Percentiles rank a stretch among this genome's conserved stretches.
phyloP scores from a whole-genome alignment of 192 early-diverging fungal species.

The Coemansia sp. region DNA sequence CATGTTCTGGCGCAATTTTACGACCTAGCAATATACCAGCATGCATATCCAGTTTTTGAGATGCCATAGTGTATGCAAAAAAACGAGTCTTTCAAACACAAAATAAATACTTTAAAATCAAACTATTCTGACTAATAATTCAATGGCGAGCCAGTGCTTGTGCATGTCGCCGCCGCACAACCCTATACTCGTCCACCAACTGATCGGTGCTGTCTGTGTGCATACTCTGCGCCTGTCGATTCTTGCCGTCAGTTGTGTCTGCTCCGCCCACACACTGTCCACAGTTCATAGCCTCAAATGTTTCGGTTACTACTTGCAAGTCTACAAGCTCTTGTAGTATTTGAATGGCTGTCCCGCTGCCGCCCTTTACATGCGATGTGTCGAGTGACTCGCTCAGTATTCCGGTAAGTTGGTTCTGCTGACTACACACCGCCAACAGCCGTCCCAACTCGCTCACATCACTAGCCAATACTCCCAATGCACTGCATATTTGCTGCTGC shows the following conservation, averaged over 20 bases:
- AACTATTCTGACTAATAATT: too few relatives aligned
- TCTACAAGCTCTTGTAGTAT: slow-evolving; percentile 28
- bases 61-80: too few relatives aligned
- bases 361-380: background rate
- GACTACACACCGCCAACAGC: slow-evolving; percentile 12
- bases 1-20: too few relatives aligned
- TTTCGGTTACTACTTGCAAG: slow-evolving; percentile 14
- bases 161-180: slow-evolving; percentile 30
- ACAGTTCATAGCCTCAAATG: background rate
- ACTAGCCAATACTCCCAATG: slow-evolving; percentile 12
- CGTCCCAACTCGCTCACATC: slow-evolving; percentile 24
- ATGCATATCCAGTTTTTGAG: too few relatives aligned
- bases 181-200: slow-evolving; percentile 28
- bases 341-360: background rate
- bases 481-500: slow-evolving; percentile 13
- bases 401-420: background rate
- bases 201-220: background rate
- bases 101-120: too few relatives aligned
- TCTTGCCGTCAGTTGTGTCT: background rate
- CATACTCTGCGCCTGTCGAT: background rate
- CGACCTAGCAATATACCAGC: too few relatives aligned
- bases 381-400: background rate
- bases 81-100: too few relatives aligned
- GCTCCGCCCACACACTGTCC: background rate
- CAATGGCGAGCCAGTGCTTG: slow-evolving; percentile 16